phyloP scores from a whole-genome alignment of 768 basidiomycete species.

The Phanerodontia chrysosporium region DNA sequence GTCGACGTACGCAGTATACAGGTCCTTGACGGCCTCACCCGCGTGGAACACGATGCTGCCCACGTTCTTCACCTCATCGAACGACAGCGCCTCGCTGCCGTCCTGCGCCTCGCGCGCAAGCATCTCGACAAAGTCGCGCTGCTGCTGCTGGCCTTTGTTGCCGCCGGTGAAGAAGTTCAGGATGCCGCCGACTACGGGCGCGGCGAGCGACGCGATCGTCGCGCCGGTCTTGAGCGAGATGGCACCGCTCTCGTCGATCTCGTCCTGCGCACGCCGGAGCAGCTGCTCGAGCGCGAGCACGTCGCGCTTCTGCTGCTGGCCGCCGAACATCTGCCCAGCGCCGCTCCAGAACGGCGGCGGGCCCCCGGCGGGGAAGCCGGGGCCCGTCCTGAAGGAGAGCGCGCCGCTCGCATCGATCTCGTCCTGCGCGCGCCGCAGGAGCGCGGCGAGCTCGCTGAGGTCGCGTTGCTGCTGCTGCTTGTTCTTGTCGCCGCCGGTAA shows the following conservation, averaged over 20 bases:
- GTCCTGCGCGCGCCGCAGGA: background rate
- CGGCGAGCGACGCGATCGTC: background rate
- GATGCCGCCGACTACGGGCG: background rate
- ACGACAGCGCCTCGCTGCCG: slow-evolving; percentile 1
- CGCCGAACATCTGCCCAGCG: background rate
- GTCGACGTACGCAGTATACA: background rate
- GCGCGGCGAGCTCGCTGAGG: too few relatives aligned
- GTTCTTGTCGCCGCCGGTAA: background rate
- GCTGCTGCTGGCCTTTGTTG: slow-evolving; percentile 2
- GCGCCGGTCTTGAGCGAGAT: background rate
- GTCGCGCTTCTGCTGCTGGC: slow-evolving; percentile 2
- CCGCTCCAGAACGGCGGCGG: background rate
- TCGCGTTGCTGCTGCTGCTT: background rate
- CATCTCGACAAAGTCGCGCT: slow-evolving; percentile 4
- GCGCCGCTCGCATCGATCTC: background rate
- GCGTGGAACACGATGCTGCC: background rate
- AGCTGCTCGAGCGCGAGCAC: slow-evolving; percentile 5
- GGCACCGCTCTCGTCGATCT: background rate
- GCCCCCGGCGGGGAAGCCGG: too few relatives aligned
- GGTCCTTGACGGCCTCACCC: background rate
- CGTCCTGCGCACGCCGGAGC: background rate
- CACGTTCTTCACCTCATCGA: slow-evolving; percentile 1
- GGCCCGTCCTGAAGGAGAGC: background rate
- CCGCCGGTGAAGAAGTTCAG: slow-evolving; percentile 1
- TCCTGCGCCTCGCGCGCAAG: background rate